Conservation (phyloP, 73 alveolate genomes). For the Breviolum minutum region DNA sequence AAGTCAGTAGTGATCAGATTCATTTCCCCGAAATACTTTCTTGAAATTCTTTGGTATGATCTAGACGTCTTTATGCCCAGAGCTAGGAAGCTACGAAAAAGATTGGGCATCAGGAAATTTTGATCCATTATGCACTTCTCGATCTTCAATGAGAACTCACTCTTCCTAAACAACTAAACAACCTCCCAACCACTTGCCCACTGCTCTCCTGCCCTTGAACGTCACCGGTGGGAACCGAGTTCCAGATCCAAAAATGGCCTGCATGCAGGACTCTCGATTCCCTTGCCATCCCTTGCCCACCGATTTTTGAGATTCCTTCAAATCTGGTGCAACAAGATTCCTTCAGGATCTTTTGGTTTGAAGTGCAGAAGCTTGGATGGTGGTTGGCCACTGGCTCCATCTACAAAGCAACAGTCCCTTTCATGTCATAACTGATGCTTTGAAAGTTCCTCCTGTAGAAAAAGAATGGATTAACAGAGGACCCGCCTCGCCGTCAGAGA, state of each 20-base stretch:
- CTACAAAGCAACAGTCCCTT: no score
- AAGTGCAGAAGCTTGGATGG: no score
- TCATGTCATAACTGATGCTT: background rate
- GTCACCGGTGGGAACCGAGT: slow-evolving; percentile 72
- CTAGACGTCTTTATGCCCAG: no score
- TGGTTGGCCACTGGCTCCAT: no score
- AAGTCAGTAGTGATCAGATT: no score
- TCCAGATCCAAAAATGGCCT: slow-evolving; percentile 91
- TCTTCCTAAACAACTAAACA: background rate
- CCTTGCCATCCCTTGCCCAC: background rate
- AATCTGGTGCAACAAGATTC: no score
- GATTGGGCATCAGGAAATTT: no score
- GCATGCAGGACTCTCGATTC: background rate
- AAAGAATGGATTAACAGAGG: background rate
- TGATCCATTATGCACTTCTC: background rate
- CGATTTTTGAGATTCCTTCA: background rate
- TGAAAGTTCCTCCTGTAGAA: background rate
- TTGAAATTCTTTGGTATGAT: no score
- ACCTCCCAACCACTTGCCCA: background rate
- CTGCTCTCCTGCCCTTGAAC: slow-evolving; percentile 28
- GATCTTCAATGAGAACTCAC: background rate
- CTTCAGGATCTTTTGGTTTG: no score
- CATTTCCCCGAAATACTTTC: no score
- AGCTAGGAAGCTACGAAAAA: no score
- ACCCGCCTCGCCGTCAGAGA: slow-evolving; percentile 57